Evolutionary conservation across 345 rosid genomes (phyloP).

Genomic region (Linum tenue): DNA sequence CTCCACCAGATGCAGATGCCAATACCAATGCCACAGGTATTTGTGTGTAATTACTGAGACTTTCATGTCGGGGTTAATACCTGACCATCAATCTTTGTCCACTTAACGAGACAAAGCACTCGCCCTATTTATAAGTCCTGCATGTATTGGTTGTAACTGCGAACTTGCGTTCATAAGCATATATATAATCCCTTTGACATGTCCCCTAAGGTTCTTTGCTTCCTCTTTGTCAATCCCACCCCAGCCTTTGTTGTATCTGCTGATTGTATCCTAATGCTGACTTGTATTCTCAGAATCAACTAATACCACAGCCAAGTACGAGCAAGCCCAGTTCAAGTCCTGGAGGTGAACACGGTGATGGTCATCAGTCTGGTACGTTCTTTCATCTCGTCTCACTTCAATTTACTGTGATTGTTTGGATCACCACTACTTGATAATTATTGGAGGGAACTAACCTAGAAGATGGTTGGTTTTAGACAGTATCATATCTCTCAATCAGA

Average conservation of each 20-base stretch:
- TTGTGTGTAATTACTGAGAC: background rate
- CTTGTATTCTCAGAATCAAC: slow-evolving; percentile 36
- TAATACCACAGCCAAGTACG: slow-evolving; percentile 38
- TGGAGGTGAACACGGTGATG: slow-evolving; percentile 39
- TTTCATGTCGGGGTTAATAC: background rate
- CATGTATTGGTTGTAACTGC: background rate
- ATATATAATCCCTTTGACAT: background rate
- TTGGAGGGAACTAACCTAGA: too few relatives aligned
- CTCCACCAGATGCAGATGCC: slow-evolving; percentile 50
- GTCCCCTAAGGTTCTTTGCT: background rate
- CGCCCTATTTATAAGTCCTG: background rate
- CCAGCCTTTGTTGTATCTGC: background rate
- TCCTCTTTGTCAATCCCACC: background rate
- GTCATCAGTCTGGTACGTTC: slow-evolving; percentile 37
- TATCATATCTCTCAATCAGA: too few relatives aligned
- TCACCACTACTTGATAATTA: too few relatives aligned
- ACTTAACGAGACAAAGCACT: background rate
- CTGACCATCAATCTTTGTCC: background rate
- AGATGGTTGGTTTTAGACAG: too few relatives aligned
- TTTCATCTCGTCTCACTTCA: slow-evolving; percentile 1
- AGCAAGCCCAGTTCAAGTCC: slow-evolving; percentile 48
- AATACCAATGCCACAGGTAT: slow-evolving; percentile 43
- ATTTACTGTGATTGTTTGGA: background rate
- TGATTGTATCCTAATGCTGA: background rate
- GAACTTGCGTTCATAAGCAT: background rate